phyloP scores from a whole-genome alignment of 352 stramenopile genomes.

The Peronosclerospora sorghi region DNA sequence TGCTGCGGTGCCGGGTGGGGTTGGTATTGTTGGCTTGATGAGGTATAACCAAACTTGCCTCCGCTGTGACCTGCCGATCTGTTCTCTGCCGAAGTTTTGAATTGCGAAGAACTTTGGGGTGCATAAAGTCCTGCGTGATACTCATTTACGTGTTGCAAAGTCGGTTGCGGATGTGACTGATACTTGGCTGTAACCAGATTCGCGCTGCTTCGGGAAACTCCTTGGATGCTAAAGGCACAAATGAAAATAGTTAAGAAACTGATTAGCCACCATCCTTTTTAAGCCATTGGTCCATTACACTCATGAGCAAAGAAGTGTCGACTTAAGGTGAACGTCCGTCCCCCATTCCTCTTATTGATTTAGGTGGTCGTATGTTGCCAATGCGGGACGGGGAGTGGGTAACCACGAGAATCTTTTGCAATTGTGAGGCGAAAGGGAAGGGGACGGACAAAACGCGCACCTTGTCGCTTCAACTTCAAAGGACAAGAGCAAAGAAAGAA shows the following conservation, averaged over 20 bases:
- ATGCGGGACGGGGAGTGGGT: neutral
- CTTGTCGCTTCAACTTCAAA: slow-evolving; percentile 22
- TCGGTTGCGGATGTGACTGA: slow-evolving; percentile 19
- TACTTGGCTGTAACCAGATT: slow-evolving; percentile 16
- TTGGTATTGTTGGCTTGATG: slow-evolving; percentile 20
- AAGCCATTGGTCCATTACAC: slow-evolving; percentile 1
- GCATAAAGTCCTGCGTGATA: slow-evolving; percentile 18
- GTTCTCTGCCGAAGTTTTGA: slow-evolving; percentile 15
- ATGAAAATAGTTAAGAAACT: slow-evolving; percentile 5
- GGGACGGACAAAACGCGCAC: slow-evolving; percentile 7
- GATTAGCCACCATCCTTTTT: slow-evolving; percentile 11
- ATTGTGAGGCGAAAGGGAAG: slow-evolving; percentile 2
- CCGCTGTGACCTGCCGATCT: slow-evolving; percentile 6
- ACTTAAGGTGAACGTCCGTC: slow-evolving; percentile 2
- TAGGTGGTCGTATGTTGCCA: slow-evolving; percentile 13
- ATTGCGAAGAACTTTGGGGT: slow-evolving; percentile 16
- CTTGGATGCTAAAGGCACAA: slow-evolving; percentile 23
- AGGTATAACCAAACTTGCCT: slow-evolving; percentile 20
- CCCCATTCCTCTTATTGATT: slow-evolving; percentile 18
- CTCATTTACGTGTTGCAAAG: slow-evolving; percentile 27
- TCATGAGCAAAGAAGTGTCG: slow-evolving; percentile 12
- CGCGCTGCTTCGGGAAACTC: slow-evolving; percentile 7
- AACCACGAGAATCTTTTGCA: no score
- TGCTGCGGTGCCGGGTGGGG: slow-evolving; percentile 11
- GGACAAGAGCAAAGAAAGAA: slow-evolving; percentile 4